Evolutionary conservation across 768 basidiomycete species (phyloP), one percentile per base, ranked within the genome.

Genomic region (Xanthoconium purpureum): DNA sequence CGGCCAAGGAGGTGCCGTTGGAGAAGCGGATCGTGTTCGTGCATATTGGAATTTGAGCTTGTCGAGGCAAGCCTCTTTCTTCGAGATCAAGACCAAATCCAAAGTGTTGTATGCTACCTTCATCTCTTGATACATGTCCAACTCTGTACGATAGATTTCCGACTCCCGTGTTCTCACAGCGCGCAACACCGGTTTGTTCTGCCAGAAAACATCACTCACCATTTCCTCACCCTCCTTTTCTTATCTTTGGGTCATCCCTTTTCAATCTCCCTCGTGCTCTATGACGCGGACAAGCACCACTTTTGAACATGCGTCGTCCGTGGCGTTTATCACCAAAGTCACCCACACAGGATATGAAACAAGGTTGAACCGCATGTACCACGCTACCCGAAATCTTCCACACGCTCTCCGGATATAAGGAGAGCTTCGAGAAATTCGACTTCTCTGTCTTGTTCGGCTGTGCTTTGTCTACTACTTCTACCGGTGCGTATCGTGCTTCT

Each of bases 371-470:
- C 95, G 98, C 76, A 97, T 70, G 97, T 24, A 99, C 70, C 97
- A 24, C 24, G 24, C 97, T 53, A 98, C 96, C 24, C 97, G n/a
- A 99, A 77, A 99, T 99, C 63, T 99, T 99, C 82, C 84, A 97
- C 63, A 94, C 96, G 54, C 76, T 99, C 45, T 83, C 88, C 14
- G 85, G 82, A 38, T 97, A 98, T 76, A 99, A 93, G 69, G 96
- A 95, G 77, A 88, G 88, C 63, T 96, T 97, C 68, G 81, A 94
- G 74, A 97, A 96, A 77, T 87, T 97, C 53, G 94, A 91, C 12
- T 94, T 94, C 75, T 95, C 93, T 71, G 84, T 94, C 61, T 78
- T 94, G n/a, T n/a, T n/a, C n/a, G n/a, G n/a, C n/a, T n/a, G 54
- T 92, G 91, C 54, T 92, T 91, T 79, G 91, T 93, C 80, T 92